phyloP scores from a whole-genome alignment of 768 basidiomycete species.

The Amanita thiersii region DNA sequence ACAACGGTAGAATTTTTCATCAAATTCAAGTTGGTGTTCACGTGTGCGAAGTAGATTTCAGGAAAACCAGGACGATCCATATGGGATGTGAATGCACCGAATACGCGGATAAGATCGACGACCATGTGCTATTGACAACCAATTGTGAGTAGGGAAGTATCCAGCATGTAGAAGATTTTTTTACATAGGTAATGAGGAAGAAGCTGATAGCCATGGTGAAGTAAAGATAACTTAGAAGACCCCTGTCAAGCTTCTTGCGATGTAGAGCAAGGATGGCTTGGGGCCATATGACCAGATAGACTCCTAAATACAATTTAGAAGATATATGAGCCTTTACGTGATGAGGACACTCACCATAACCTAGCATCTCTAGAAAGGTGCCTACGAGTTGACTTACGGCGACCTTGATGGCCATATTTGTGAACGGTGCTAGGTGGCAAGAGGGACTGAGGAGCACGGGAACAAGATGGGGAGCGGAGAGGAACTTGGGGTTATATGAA shows the following conservation, averaged over 20 bases:
- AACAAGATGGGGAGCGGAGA: too few relatives aligned
- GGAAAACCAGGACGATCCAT: background rate
- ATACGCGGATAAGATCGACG: conserved; percentile 1
- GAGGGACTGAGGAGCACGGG: too few relatives aligned
- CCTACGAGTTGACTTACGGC: conserved; percentile 3
- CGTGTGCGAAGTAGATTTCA: conserved; percentile 1
- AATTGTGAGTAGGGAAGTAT: background rate
- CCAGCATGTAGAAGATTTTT: too few relatives aligned
- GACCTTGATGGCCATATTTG: background rate
- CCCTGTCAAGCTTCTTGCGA: background rate
- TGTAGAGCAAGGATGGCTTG: conserved; percentile 1
- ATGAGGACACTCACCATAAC: conserved; percentile 2
- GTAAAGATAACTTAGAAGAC: background rate
- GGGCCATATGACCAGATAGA: background rate
- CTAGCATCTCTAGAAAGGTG: conserved; percentile 5
- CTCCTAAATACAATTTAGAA: background rate
- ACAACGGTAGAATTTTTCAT: conserved; percentile 4
- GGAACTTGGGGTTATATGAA: too few relatives aligned
- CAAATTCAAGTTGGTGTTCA: conserved; percentile 3
- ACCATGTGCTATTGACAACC: conserved; percentile 1
- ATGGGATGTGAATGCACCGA: conserved; percentile 1
- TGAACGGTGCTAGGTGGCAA: too few relatives aligned
- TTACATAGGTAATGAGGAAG: conserved; percentile 1
- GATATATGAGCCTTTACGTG: background rate
- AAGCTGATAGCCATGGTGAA: conserved; percentile 1